Evolutionary conservation across 768 basidiomycete species (phyloP), one percentile per base, ranked within the genome.

Genomic region (Lactifluus echinatus): DNA sequence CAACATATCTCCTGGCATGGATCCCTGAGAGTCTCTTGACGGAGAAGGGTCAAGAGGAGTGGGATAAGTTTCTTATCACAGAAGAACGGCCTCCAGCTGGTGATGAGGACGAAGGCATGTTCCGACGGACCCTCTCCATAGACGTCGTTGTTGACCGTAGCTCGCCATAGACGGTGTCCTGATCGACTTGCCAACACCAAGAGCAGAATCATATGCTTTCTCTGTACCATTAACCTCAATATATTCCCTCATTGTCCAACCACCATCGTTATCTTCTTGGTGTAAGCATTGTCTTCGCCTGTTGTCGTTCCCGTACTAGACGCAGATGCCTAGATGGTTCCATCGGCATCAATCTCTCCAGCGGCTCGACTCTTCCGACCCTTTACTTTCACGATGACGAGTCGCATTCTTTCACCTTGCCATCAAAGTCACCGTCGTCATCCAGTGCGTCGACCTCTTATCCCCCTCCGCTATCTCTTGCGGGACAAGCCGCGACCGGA

Each of bases 341-440:
- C 19, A 80, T 94, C 60, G 89, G 84, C 37, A 82, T 98, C 59
- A 95, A 95, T 69, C 84, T 92, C 56, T 89, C 85, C 62, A 89
- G 83, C 63, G 87, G 88, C 29, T 82, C 86, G 49, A 89, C 93
- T 1, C 77, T 96, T 0, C 91, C 93, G 0, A 91, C 89, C 0
- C 79, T 99, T 2, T 83, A 93, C 70, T 98, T 98, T 70, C 96
- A 98, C 69, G 96, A 98, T 67, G 94, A 98, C 64, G 94, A 97
- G 69, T 94, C 93, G 0, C 81, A 81, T 31, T 93, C 93, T 4
- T 82, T 84, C 67, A 80, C 80, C 2, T 69, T 81, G 51, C 66
- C 70, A 11, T 66, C 67, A 37, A 73, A 80, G 66, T 62, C 82
- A 56, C 65, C 77, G 65, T 65, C 74, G 29, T 61, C 70, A 64